Base-by-base conservation (phyloP, 2,329 filamentous ascomycete genomes). In the Aureobasidium sp. region DNA sequence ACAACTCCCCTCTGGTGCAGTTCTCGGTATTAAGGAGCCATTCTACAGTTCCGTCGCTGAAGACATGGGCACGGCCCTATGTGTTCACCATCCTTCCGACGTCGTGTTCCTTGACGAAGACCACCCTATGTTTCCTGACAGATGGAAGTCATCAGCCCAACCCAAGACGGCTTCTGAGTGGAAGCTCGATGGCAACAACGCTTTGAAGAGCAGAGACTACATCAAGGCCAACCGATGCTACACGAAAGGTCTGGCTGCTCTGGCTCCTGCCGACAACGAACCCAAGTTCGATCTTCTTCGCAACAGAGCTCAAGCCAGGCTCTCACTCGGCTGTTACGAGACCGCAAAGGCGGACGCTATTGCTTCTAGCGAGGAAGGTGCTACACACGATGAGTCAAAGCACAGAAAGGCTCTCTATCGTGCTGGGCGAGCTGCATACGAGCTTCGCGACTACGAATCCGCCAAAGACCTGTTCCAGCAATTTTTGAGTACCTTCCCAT, bases 221-320 rank as follows among this genome's bases (percentile, higher is more conserved):
- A 32, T 44, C 37, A 57, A 57, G 53, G 53, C 53, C 26, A 46
- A 46, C 15, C 27, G 34, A n/a, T 44, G 37, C 26, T 57, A 57
- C 29, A 46, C 17, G 10, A 34, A 26, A 17, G 53, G 53, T 23
- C 39, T 56, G 2, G 4, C 37, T 34, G 26, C 26, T 15, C 2
- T 41, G 3, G 7, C 23, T 8, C 26, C 13, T 29, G 12, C 4
- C 5, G 52, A 56, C 5, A 23, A 10, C 23, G 20, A 26, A 6
- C 15, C 34, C 27, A 56, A 15, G 17, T n/a, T 8, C 27, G 52
- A 56, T 27, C 15, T 56, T 8, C 52, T 29, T 41, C 37, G 52
- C 10, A 56, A 56, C 52, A 56, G 26, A 56, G 37, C 52, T 3
- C 39, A 34, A 3, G 52, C 37, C 17, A 13, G 37, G 23, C 37